Evolutionary conservation across 2,329 filamentous ascomycete species (phyloP).

Genomic region (Xylariaceae sp.): DNA sequence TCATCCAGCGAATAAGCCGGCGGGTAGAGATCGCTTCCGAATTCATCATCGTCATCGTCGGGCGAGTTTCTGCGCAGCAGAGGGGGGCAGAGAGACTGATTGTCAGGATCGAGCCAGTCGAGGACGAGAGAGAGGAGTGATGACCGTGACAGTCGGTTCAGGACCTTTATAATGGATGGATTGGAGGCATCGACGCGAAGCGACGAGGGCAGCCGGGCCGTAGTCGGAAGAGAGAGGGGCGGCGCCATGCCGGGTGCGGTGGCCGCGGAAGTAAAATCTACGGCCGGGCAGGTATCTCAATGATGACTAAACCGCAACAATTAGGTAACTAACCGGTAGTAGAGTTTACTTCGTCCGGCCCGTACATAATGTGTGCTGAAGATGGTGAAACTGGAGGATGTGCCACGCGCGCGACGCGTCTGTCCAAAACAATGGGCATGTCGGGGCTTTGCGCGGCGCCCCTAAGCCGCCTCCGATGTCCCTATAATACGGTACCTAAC

Average conservation of each 20-base stretch:
- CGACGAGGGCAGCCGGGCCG: constrained; percentile 65
- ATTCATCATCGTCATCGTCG: constrained; percentile 52
- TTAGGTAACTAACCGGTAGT: too few relatives aligned
- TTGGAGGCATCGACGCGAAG: constrained; percentile 65
- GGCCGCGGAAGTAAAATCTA: background rate
- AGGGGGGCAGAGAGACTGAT: constrained; percentile 56
- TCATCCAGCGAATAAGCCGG: constrained; percentile 61
- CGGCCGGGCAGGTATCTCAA: background rate
- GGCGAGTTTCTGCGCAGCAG: constrained; percentile 45
- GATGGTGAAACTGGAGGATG: background rate
- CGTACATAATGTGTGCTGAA: too few relatives aligned
- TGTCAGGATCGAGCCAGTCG: constrained; percentile 70
- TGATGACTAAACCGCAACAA: background rate
- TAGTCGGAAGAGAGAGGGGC: constrained; percentile 64
- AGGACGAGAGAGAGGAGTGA: constrained; percentile 68
- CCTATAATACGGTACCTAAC: too few relatives aligned
- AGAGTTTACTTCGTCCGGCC: background rate
- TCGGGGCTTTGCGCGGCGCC: background rate
- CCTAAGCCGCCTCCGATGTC: too few relatives aligned
- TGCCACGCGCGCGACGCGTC: background rate
- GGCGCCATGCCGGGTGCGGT: constrained; percentile 39
- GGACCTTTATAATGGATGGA: constrained; percentile 59
- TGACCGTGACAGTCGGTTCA: constrained; percentile 66
- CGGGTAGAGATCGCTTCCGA: constrained; percentile 64
- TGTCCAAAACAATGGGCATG: background rate